Evolutionary conservation across 495 filamentous ascomycete genomes (phyloP), one percentile per base, ranked within the genome.

Genomic region (Penicillium cataractarum): DNA sequence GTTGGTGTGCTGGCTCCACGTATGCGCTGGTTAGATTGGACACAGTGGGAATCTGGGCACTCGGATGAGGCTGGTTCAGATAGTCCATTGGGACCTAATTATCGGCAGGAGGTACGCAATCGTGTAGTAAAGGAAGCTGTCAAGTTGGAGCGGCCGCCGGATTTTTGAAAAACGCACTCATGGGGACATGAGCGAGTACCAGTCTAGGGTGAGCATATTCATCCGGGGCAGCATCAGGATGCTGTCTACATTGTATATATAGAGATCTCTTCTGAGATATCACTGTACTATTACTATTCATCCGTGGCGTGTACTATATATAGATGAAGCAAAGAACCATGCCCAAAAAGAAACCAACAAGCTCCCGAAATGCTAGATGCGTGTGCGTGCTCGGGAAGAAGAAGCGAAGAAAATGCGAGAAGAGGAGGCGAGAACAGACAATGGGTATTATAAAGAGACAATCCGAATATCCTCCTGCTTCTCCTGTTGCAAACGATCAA

Each of bases 401-500:
- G 19, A 33, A 17, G 33, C 32, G 6, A 39, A 39, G 32, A 33
- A 32, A 17, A 13, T 27, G 29, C 5, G 21, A 15, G 12, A 13
- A 40, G 37, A 55, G 22, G 19, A 33, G 24, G 10, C 26, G 55
- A 55, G n/a, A 46, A 21, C 40, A 24, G 42, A 33, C n/a, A 50
- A 24, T 46, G 40, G 27, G 24, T 12, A 51, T 64, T 21, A 79
- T 55, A 66, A 55, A 60, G 76, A 75, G 49, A 83, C 79, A 69
- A 90, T 79, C 58, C 87, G 80, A 58, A 90, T 83, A 65, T 91
- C 86, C 69, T 87, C 84, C 9, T 67, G 72, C 37, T 65, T 74
- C 54, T 75, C 80, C 52, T 82, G 76, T 73, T 89, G 86, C 61
- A 89, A 65, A 57, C 88, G 77, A 72, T 92, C 89, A 74, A 92